Conservation (phyloP, 164 flowering plant genomes). For the Litsea cubeba region DNA sequence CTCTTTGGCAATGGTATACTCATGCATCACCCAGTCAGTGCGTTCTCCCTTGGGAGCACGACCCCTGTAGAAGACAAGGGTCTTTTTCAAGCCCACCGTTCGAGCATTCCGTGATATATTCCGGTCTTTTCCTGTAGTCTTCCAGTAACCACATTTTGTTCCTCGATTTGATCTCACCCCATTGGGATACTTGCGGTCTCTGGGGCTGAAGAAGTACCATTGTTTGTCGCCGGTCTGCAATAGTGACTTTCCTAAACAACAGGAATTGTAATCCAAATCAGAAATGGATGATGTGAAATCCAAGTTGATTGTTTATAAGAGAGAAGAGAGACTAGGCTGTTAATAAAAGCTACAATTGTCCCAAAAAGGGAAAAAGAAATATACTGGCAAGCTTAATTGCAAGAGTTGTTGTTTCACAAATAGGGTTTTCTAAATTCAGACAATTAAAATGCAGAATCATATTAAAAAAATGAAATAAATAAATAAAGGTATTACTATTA, state of each 20-base stretch:
- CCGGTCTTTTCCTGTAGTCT: slow-evolving; percentile 95
- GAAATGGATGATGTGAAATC: neutral
- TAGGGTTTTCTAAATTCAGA: no score
- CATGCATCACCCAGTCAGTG: slow-evolving; percentile 99
- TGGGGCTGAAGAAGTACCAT: slow-evolving; percentile 90
- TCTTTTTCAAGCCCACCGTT: slow-evolving; percentile 74
- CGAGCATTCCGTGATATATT: slow-evolving; percentile 44
- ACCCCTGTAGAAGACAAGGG: slow-evolving; percentile 75
- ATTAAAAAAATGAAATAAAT: no score
- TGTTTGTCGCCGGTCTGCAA: slow-evolving; percentile 78
- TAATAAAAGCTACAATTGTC: no score
- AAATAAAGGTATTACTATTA: no score
- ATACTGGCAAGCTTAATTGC: no score
- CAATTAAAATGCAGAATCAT: no score
- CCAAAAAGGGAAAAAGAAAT: no score
- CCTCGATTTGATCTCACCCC: slow-evolving; percentile 79
- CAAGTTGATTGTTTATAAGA: neutral
- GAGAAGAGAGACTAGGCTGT: no score
- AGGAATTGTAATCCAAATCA: neutral
- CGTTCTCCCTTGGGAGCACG: slow-evolving; percentile 82
- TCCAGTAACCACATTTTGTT: slow-evolving; percentile 85
- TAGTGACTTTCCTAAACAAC: slow-evolving; percentile 34
- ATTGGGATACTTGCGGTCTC: slow-evolving; percentile 87
- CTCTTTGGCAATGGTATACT: slow-evolving; percentile 77
- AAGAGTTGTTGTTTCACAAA: no score